phyloP scores from a whole-genome alignment of 2,329 filamentous ascomycete species.

The Lachnellula subtilissima region DNA sequence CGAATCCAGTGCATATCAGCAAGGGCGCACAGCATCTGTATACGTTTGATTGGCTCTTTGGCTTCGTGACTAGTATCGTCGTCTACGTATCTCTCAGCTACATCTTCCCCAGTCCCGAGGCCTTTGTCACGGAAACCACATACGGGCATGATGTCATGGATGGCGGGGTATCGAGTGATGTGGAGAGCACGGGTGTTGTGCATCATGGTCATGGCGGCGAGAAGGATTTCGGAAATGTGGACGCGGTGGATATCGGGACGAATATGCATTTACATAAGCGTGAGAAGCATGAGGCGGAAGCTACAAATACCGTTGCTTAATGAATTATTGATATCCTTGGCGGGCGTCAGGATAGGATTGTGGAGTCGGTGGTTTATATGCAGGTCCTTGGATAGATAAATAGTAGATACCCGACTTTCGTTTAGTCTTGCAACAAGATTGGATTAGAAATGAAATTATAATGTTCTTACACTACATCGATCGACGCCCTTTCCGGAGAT shows the following conservation, averaged over 20 bases:
- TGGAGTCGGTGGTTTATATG: not conserved
- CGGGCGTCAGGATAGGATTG: not conserved
- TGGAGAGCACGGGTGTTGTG: slow-evolving; percentile 2
- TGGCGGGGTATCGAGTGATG: not conserved
- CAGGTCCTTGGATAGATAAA: not conserved
- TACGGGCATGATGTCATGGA: slow-evolving; percentile 30
- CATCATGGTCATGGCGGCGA: not conserved
- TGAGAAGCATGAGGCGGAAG: too few species aligned
- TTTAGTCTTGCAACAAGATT: not conserved
- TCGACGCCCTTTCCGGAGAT: too few species aligned
- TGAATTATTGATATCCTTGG: too few species aligned
- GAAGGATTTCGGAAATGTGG: slow-evolving; percentile 16
- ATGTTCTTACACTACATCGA: too few species aligned
- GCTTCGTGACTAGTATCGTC: slow-evolving; percentile 51
- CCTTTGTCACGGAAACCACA: slow-evolving; percentile 40
- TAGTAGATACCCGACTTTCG: not conserved
- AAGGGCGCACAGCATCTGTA: slow-evolving; percentile 52
- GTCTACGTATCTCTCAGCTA: slow-evolving; percentile 50
- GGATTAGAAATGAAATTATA: not conserved
- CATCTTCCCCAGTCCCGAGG: slow-evolving; percentile 45
- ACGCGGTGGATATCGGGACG: slow-evolving; percentile 14
- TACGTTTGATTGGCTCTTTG: slow-evolving; percentile 62
- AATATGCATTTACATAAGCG: not conserved
- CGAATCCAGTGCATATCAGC: slow-evolving; percentile 24
- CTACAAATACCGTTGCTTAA: not conserved